phyloP scores from a whole-genome alignment of 441 rosid genomes.

The Raphanus hybrid region DNA sequence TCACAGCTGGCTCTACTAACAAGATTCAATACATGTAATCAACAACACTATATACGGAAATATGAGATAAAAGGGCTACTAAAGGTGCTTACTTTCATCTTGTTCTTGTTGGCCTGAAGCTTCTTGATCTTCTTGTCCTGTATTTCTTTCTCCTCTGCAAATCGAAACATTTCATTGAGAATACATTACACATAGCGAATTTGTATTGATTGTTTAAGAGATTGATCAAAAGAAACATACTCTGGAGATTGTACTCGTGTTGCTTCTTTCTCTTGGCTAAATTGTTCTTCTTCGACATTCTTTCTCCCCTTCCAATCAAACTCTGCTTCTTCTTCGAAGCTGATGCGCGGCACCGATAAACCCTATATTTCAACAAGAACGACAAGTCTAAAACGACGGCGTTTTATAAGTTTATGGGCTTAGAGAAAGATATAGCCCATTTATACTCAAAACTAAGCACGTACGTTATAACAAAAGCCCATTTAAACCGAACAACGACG shows the following conservation, averaged over 20 bases:
- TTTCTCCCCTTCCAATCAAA: background rate
- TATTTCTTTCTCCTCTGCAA: constrained; percentile 77
- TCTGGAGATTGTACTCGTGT: constrained; percentile 80
- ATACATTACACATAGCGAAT: background rate
- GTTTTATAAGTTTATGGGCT: constrained; percentile 7
- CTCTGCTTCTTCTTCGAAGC: no score
- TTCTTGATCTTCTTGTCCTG: constrained; percentile 67
- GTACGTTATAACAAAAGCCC: background rate
- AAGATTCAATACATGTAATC: background rate
- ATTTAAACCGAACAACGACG: background rate
- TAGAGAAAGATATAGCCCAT: background rate
- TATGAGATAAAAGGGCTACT: background rate
- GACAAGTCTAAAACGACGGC: background rate
- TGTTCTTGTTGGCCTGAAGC: constrained; percentile 82
- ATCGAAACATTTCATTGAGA: constrained; percentile 19
- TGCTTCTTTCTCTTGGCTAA: constrained; percentile 78
- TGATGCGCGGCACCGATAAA: constrained; percentile 13
- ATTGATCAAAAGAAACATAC: constrained; percentile 41
- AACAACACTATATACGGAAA: no score
- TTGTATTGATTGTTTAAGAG: background rate
- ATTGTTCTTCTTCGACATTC: constrained; percentile 97
- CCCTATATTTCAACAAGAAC: constrained; percentile 26
- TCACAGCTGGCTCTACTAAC: background rate
- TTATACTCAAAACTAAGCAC: background rate
- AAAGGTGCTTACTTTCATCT: constrained; percentile 76